Conservation (phyloP, 345 rosid species). For the Camelina sativa region DNA sequence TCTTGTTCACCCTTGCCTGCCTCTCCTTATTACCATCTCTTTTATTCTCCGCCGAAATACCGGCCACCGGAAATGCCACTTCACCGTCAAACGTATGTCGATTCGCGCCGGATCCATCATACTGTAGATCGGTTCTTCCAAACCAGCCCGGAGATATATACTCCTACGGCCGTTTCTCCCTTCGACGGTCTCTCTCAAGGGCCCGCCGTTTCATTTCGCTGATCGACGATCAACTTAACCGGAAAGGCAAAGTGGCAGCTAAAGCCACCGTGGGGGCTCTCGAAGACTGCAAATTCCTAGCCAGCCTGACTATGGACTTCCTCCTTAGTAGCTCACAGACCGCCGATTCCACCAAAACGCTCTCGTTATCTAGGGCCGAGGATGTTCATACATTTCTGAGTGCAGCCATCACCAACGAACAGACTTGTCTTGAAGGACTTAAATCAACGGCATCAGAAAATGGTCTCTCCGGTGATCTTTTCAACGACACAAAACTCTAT, state of each 20-base stretch:
- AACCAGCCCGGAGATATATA: conserved; percentile 56
- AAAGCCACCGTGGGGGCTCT: conserved; percentile 59
- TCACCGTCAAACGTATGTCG: conserved; percentile 53
- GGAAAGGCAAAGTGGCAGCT: conserved; percentile 50
- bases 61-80: conserved; percentile 23
- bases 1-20: conserved; percentile 32
- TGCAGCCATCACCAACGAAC: conserved; percentile 76
- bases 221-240: conserved; percentile 54
- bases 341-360: conserved; percentile 51
- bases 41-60: conserved; percentile 12
- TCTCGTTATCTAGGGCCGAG: conserved; percentile 57
- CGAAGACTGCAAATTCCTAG: conserved; percentile 73
- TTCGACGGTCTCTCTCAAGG: conserved; percentile 65
- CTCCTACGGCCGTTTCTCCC: conserved; percentile 59
- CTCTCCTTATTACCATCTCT: conserved; percentile 36
- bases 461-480: conserved; percentile 59
- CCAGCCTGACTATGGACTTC: conserved; percentile 58
- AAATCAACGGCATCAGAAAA: conserved; percentile 52
- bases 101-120: conserved; percentile 66
- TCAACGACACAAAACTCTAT: conserved; percentile 77
- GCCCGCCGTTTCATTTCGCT: conserved; percentile 56
- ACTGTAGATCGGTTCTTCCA: conserved; percentile 64
- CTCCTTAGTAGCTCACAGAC: conserved; percentile 53
- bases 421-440: conserved; percentile 78
- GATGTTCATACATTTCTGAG: conserved; percentile 75